Evolutionary conservation across 371 early-diverging fungal genomes (phyloP).

Genomic region (Lichtheimia ornata): DNA sequence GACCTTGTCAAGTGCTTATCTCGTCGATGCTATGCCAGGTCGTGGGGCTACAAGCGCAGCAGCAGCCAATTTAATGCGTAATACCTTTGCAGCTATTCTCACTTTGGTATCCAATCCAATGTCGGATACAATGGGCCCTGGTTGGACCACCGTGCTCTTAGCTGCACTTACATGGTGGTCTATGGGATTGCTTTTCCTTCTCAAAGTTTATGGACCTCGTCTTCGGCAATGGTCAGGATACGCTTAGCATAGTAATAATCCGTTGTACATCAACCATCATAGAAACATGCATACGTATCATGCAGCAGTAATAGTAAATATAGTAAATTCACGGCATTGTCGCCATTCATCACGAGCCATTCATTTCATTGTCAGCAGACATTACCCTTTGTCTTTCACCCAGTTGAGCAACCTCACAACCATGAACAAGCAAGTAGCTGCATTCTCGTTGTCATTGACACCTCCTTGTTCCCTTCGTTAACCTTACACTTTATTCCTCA

Average conservation of each 20-base stretch:
- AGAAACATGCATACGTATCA: no score
- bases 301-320: no score
- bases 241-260: no score
- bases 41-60: conserved; percentile 42
- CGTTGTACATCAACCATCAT: no score
- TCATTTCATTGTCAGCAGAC: no score
- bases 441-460: neutral
- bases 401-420: neutral
- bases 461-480: no score
- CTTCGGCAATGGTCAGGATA: no score
- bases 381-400: no score
- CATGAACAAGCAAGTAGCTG: conserved; percentile 15
- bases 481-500: neutral
- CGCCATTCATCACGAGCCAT: no score
- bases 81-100: conserved; percentile 33
- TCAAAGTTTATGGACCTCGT: conserved; percentile 17
- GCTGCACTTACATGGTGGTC: conserved; percentile 12
- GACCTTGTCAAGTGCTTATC: conserved; percentile 32
- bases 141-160: conserved; percentile 15
- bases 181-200: conserved; percentile 5
- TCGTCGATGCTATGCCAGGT: conserved; percentile 43
- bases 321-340: no score
- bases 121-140: conserved; percentile 18
- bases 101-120: conserved; percentile 22
- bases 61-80: conserved; percentile 34